phyloP scores from a whole-genome alignment of 2,329 filamentous ascomycete genomes.

The Pseudocercospora eumusae region DNA sequence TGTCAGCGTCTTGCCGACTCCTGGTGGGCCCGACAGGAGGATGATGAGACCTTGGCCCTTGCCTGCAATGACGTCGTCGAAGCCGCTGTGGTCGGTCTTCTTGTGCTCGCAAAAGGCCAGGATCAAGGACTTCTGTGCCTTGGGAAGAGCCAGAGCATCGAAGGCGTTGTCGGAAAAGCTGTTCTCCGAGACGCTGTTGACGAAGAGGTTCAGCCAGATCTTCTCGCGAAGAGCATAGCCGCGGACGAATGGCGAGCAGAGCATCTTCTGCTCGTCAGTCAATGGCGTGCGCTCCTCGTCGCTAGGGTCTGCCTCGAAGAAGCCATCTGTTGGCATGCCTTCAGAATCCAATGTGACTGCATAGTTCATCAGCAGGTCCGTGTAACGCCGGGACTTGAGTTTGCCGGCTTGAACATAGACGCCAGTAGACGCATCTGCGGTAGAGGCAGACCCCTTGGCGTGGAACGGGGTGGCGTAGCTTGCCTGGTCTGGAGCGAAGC shows the following conservation, averaged over 20 bases:
- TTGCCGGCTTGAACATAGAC: constrained; percentile 28
- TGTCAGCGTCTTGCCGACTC: constrained; percentile 58
- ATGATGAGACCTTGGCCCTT: constrained; percentile 57
- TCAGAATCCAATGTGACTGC: constrained; percentile 23
- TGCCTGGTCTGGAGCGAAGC: constrained; percentile 48
- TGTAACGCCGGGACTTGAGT: not conserved
- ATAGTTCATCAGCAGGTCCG: not conserved
- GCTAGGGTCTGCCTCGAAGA: constrained; percentile 31
- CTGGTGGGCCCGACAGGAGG: constrained; percentile 51
- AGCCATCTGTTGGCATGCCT: constrained; percentile 42
- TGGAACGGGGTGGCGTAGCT: constrained; percentile 41
- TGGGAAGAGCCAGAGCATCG: constrained; percentile 51
- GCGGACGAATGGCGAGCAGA: constrained; percentile 38
- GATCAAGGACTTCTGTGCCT: constrained; percentile 51
- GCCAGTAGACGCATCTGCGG: not conserved
- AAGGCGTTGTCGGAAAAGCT: constrained; percentile 51
- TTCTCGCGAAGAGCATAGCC: constrained; percentile 48
- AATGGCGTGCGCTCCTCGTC: constrained; percentile 27
- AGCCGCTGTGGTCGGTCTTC: constrained; percentile 41
- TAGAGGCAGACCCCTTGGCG: not conserved
- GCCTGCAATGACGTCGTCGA: constrained; percentile 55
- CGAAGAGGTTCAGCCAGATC: constrained; percentile 45
- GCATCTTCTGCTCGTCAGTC: constrained; percentile 39
- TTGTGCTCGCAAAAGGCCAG: constrained; percentile 51
- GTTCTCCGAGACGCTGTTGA: constrained; percentile 47